Evolutionary conservation across 768 basidiomycete species (phyloP).

Genomic region (Gymnopilus dilepis): DNA sequence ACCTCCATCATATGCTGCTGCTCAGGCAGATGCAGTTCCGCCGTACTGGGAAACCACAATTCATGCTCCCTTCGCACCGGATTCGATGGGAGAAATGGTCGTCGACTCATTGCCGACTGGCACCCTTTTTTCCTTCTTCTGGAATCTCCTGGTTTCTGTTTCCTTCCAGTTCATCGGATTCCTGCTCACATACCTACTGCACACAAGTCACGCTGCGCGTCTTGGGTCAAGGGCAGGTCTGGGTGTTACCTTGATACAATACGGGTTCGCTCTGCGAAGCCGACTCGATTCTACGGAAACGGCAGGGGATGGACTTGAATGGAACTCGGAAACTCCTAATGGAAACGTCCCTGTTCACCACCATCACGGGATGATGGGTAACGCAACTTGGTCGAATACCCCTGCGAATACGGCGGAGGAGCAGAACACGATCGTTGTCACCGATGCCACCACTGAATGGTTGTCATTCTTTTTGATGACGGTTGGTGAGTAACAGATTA

Average conservation of each 20-base stretch:
- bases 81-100: conserved; percentile 77
- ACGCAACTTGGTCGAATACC: conserved; percentile 29
- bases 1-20: conserved; percentile 91
- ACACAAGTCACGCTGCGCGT: conserved; percentile 91
- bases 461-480: conserved; percentile 95
- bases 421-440: conserved; percentile 45
- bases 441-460: conserved; percentile 89
- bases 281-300: conserved; percentile 48
- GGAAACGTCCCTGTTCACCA: conserved; percentile 21
- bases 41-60: conserved; percentile 98
- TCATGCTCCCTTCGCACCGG: conserved; percentile 80
- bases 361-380: conserved; percentile 27
- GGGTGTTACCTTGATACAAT: conserved; percentile 96
- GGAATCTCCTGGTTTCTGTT: conserved; percentile 91
- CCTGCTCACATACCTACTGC: conserved; percentile 90
- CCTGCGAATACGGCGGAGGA: conserved; percentile 38
- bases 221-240: conserved; percentile 93
- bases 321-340: conserved; percentile 50
- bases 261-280: conserved; percentile 82
- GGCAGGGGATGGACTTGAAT: conserved; percentile 31
- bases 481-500: conserved; percentile 52
- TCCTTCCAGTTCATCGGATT: conserved; percentile 98
- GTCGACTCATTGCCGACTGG: conserved; percentile 89
- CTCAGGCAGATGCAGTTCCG: conserved; percentile 94
- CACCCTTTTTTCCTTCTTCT: conserved; percentile 84